Evolutionary conservation across 371 early-diverging fungal genomes (phyloP).

Genomic region (Mortierella sp.): DNA sequence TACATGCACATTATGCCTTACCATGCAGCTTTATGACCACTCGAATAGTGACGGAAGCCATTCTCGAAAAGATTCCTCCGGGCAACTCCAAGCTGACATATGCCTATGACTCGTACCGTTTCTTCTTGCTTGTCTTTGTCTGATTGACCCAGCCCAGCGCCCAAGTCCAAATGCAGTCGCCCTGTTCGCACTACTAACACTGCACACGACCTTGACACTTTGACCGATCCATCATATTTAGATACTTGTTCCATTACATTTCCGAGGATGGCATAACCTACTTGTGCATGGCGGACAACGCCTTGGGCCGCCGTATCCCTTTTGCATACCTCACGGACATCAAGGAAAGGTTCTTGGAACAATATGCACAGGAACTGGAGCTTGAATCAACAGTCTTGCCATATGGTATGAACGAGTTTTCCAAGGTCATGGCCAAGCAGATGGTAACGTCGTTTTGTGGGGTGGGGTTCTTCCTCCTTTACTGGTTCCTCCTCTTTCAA

Average conservation of each 20-base stretch:
- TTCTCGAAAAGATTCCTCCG: slow-evolving; percentile 90
- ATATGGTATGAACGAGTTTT: slow-evolving; percentile 87
- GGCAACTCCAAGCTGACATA: slow-evolving; percentile 91
- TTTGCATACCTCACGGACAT: slow-evolving; percentile 92
- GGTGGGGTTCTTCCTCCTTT: background rate
- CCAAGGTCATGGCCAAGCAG: slow-evolving; percentile 78
- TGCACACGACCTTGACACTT: background rate
- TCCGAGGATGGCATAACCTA: slow-evolving; percentile 83
- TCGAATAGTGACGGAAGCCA: slow-evolving; percentile 88
- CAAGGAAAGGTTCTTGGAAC: slow-evolving; percentile 69
- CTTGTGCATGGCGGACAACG: slow-evolving; percentile 91
- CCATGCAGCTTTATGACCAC: no score
- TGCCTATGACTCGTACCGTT: slow-evolving; percentile 72
- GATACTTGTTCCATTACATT: slow-evolving; percentile 92
- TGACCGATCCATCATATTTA: slow-evolving; percentile 29
- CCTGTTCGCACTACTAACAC: background rate
- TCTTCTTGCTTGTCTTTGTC: background rate
- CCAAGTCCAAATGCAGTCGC: background rate
- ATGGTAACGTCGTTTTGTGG: slow-evolving; percentile 65
- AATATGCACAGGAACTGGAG: slow-evolving; percentile 70
- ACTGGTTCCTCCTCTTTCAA: background rate
- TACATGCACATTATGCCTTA: no score
- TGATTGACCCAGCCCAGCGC: background rate
- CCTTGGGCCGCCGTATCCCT: slow-evolving; percentile 88
- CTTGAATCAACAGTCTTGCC: slow-evolving; percentile 66